A percentile compares a stretch with the other conserved stretches of the same genome.
These are phyloP conservation scores for Acrodontium crateriforme DNA, from an alignment of 2,329 filamentous ascomycete genomes.

Conservation along the genomic window DNA sequence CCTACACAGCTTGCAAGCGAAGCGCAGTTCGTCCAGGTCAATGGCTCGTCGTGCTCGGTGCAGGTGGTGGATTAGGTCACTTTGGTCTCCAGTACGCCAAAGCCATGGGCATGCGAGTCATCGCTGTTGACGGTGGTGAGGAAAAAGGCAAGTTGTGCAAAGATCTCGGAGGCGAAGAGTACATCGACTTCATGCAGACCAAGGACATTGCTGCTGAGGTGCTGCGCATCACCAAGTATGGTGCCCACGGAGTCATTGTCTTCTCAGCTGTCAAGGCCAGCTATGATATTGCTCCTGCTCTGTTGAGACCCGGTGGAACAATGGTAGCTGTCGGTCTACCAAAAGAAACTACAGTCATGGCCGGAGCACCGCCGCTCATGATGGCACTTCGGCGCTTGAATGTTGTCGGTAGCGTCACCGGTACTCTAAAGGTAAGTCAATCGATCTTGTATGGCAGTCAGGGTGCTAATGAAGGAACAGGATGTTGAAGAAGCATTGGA, in stretches of 20 bases:
- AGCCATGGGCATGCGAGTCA: constrained; percentile 24
- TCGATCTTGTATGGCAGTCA: not conserved
- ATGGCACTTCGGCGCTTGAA: constrained; percentile 29
- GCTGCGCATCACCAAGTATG: constrained; percentile 21
- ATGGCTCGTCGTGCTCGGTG: constrained; percentile 26
- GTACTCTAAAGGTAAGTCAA: constrained; percentile 23
- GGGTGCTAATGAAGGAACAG: constrained; percentile 5
- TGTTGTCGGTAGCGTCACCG: constrained; percentile 29
- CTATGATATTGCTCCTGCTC: constrained; percentile 20
- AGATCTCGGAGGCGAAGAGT: constrained; percentile 24
- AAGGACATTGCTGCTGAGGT: constrained; percentile 24
- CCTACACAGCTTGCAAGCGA: constrained; percentile 20
- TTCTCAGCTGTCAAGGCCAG: constrained; percentile 24
- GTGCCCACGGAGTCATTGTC: constrained; percentile 25
- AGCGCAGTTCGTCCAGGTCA: constrained; percentile 24
- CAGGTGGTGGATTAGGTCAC: constrained; percentile 20
- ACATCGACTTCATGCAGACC: constrained; percentile 23
- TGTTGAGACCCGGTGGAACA: constrained; percentile 24
- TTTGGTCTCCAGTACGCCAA: constrained; percentile 21
- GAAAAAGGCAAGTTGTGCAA: constrained; percentile 25
- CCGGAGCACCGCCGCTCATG: constrained; percentile 25
- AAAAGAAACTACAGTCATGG: constrained; percentile 20
- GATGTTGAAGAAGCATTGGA: constrained; percentile 33
- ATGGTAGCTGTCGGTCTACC: constrained; percentile 26
- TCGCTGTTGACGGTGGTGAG: constrained; percentile 26